Percentiles rank a stretch among this genome's conserved stretches.
Evolutionary conservation across 495 filamentous ascomycete genomes (phyloP).

Genomic region (Xylaria telfairii): DNA sequence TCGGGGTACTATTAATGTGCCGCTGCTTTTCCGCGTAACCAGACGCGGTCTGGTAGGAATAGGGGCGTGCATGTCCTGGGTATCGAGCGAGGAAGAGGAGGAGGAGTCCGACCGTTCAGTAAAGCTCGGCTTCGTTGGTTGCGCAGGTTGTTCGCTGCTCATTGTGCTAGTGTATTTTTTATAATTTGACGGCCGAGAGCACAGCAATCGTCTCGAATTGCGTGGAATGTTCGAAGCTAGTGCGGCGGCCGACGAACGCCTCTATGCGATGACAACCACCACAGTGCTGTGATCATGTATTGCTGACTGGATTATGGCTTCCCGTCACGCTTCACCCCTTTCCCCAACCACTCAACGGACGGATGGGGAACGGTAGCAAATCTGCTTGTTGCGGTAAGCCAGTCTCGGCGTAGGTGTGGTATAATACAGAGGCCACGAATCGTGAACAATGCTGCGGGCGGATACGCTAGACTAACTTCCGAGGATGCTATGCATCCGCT

Average conservation of each 20-base stretch:
- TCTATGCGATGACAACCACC: not conserved
- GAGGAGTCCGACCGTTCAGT: conserved; percentile 47
- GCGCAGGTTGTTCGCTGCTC: conserved; percentile 30
- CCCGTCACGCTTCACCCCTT: conserved; percentile 16
- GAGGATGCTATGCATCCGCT: not conserved
- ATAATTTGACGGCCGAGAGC: not conserved
- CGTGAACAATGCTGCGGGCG: not conserved
- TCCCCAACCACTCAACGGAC: conserved; percentile 24
- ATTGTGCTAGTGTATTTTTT: conserved; percentile 29
- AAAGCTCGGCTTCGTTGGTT: conserved; percentile 33
- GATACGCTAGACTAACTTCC: not conserved
- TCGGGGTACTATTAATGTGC: conserved; percentile 80
- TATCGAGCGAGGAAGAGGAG: conserved; percentile 47
- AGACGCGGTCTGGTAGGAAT: conserved; percentile 58
- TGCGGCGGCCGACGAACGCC: conserved; percentile 14
- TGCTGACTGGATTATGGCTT: conserved; percentile 1
- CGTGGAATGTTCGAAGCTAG: not conserved
- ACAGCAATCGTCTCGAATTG: conserved; percentile 1
- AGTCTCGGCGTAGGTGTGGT: conserved; percentile 13
- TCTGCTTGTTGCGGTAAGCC: conserved; percentile 2
- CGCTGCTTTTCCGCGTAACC: conserved; percentile 72
- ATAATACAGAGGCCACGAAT: not conserved
- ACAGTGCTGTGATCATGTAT: conserved; percentile 8
- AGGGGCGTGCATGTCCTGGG: conserved; percentile 47
- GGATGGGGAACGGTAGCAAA: conserved; percentile 16